Base-by-base conservation (phyloP, 1,139 yeast genomes). In the Fermentozyma sake region DNA sequence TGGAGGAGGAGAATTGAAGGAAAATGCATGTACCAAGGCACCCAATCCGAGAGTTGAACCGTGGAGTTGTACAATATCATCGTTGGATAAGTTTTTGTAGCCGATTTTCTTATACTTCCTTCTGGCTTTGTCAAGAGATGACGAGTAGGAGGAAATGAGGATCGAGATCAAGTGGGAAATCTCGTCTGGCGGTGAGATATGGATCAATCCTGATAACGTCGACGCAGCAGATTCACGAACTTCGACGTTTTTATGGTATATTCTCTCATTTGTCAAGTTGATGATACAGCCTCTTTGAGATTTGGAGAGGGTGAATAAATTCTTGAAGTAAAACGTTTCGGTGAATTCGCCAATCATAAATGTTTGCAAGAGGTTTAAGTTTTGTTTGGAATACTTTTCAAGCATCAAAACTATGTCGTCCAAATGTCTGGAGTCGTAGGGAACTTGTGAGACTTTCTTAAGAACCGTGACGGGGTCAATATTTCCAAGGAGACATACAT, bases 11-110 rank as follows among this genome's bases (percentile, higher is more conserved):
- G 95, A 82, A 6, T 72, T 67, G 49, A 86, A 91, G 2, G 97
- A 91, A 58, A 83, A 91, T 1, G 98, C 97, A 32, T 83, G 79
- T 2, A 91, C 77, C 23, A 91, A 61, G 0, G 97, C 83, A 4
- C 97, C 95, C 8, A 91, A 61, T 0, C 97, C 97, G 15, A 93
- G 61, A 0, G 91, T 82, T 2, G 96, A 89, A 2, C 93, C 95
- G 48, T 91, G 98, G 6, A 89, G 59, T 8, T 59, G 54, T 8
- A 72, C 59, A 3, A 58, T 44, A 35, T 76, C 76, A 4, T 66
- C 68, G 20, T 56, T 45, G 0, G 69, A 41, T 27, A 52, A 44
- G 21, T 47, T 50, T 37, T 55, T 60, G 36, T 52, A 55, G 2
- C 56, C 58, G 6, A 33, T 27, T 54, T 48, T 49, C 34, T 57